Conservation (phyloP, 202 grass and related monocot species). For the Panicum hallii region DNA sequence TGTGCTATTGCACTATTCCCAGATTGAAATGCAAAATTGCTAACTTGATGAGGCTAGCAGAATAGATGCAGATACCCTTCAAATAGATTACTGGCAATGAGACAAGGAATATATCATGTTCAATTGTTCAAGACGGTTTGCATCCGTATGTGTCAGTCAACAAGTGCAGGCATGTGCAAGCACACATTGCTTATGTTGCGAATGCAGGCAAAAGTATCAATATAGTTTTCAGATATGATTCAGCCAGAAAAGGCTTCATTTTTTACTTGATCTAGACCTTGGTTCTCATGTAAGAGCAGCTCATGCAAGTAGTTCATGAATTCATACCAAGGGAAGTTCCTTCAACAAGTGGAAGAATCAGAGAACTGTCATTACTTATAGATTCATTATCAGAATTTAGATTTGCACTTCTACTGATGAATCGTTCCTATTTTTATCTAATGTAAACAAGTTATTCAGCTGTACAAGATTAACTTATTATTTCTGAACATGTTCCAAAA, state of each 20-base stretch:
- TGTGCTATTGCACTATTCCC: not conserved
- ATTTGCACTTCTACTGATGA: not conserved
- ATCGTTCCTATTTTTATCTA: not conserved
- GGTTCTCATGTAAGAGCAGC: not conserved
- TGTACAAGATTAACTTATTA: not conserved
- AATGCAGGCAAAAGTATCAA: not conserved
- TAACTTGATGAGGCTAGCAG: not conserved
- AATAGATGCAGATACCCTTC: not conserved
- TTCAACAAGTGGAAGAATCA: slow-evolving; percentile 19
- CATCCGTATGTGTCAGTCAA: not conserved
- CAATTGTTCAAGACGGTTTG: not conserved
- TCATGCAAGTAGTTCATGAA: slow-evolving; percentile 2
- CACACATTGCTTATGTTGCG: not conserved
- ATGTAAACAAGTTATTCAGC: slow-evolving; percentile 17
- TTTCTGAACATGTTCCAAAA: slow-evolving; percentile 19
- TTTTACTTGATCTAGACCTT: slow-evolving; percentile 29
- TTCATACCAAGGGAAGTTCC: slow-evolving; percentile 7
- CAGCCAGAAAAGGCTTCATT: slow-evolving; percentile 11
- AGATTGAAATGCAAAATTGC: slow-evolving; percentile 23
- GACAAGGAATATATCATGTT: not conserved
- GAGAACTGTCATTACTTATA: not conserved
- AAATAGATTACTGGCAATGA: slow-evolving; percentile 12
- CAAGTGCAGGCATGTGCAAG: not conserved
- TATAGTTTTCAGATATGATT: slow-evolving; percentile 24
- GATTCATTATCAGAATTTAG: not conserved